phyloP scores from a whole-genome alignment of 2,329 filamentous ascomycete species.

The Paracorniculantispora psalliotae region DNA sequence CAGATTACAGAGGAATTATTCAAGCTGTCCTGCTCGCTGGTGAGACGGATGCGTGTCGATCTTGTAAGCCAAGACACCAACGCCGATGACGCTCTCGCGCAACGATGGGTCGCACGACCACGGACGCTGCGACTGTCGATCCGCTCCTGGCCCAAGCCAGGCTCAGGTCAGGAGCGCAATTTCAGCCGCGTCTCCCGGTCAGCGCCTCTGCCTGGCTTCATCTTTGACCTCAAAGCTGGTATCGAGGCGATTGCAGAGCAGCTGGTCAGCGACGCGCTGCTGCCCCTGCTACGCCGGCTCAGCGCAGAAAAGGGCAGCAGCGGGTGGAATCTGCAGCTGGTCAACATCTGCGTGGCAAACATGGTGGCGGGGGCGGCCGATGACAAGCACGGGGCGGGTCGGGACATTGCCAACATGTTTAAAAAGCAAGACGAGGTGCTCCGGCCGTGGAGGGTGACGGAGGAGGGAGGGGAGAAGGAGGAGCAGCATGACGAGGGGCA shows the following conservation, averaged over 20 bases:
- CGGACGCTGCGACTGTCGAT: conserved; percentile 78
- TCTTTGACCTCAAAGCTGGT: conserved; percentile 59
- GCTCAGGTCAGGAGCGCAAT: conserved; percentile 45
- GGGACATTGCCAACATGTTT: conserved; percentile 83
- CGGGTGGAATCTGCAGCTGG: conserved; percentile 70
- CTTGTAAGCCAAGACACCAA: conserved; percentile 51
- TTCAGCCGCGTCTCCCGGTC: conserved; percentile 74
- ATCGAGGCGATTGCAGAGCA: conserved; percentile 59
- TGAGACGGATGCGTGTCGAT: conserved; percentile 75
- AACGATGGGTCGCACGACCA: conserved; percentile 71
- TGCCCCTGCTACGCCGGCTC: conserved; percentile 70
- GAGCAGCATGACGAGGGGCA: conserved; percentile 26
- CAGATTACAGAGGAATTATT: conserved; percentile 64
- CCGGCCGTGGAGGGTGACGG: conserved; percentile 56
- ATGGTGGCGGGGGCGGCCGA: conserved; percentile 60
- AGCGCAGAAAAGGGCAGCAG: conserved; percentile 47
- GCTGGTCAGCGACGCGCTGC: conserved; percentile 62
- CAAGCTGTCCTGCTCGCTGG: conserved; percentile 63
- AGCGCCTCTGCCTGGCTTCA: conserved; percentile 63
- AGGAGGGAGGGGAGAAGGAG: conserved; percentile 18
- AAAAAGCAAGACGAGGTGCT: conserved; percentile 64
- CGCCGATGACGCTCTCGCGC: conserved; percentile 26
- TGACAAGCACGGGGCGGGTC: conserved; percentile 50
- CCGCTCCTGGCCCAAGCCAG: conserved; percentile 46
- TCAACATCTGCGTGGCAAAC: conserved; percentile 86